Conservation (phyloP, 2,329 filamentous ascomycete genomes). For the Bipolaris sorokiniana region DNA sequence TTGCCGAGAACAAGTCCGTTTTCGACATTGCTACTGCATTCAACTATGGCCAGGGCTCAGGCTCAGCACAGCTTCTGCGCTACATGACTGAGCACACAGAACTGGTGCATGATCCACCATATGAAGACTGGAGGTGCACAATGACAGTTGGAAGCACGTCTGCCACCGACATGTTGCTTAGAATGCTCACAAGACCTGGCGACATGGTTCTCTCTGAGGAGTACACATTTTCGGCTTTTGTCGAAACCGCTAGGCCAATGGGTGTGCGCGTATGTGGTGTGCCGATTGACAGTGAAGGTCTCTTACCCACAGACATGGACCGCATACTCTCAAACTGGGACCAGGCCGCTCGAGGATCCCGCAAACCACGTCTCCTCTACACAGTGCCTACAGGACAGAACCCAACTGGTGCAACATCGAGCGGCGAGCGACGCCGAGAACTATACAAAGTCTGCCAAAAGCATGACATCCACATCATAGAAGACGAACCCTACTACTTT, state of each 20-base stretch:
- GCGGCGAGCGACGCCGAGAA: constrained; percentile 67
- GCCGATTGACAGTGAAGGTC: constrained; percentile 69
- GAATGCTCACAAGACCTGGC: constrained; percentile 78
- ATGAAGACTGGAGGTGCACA: constrained; percentile 86
- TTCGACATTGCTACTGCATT: constrained; percentile 85
- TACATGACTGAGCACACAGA: constrained; percentile 96
- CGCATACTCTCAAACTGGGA: constrained; percentile 71
- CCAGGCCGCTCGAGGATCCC: constrained; percentile 56
- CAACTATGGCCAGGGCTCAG: constrained; percentile 90
- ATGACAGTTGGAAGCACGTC: constrained; percentile 87
- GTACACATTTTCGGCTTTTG: constrained; percentile 83
- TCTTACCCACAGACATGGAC: constrained; percentile 68
- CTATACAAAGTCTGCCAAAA: constrained; percentile 81
- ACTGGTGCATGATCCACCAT: constrained; percentile 83
- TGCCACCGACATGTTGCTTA: constrained; percentile 79
- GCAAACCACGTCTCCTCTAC: constrained; percentile 72
- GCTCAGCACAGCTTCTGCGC: constrained; percentile 83
- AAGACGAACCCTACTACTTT: constrained; percentile 96
- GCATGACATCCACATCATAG: constrained; percentile 85
- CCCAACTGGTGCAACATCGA: constrained; percentile 85
- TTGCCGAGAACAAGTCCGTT: constrained; percentile 65
- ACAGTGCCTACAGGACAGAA: constrained; percentile 85
- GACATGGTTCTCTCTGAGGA: constrained; percentile 87
- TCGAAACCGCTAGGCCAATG: constrained; percentile 68
- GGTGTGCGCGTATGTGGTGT: constrained; percentile 67